These are phyloP conservation scores for Taiozyma sp. DNA, from an alignment of 1,139 yeast species.

Conservation along the genomic window DNA sequence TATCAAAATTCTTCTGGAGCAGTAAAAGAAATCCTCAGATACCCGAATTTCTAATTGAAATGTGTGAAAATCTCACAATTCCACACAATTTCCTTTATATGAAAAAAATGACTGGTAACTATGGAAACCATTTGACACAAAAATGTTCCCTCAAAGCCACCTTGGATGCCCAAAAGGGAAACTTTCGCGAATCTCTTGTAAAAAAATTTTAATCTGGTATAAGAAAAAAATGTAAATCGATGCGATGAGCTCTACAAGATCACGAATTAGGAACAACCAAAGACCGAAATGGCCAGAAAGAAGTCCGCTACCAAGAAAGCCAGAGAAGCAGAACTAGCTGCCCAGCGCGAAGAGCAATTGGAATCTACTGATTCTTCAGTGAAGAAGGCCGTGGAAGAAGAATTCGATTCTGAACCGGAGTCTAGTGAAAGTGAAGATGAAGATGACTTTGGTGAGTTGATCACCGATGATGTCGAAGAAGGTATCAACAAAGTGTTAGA, in stretches of 20 bases:
- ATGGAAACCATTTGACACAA: not conserved
- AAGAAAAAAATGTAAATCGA: not conserved
- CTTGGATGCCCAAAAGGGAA: too few species aligned
- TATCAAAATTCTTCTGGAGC: too few species aligned
- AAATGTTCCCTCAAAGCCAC: not conserved
- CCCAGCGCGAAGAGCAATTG: conserved; percentile 18
- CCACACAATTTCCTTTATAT: too few species aligned
- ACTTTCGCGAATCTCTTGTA: not conserved
- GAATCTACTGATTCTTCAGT: conserved; percentile 12
- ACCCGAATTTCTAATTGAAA: too few species aligned
- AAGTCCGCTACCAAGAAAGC: conserved; percentile 84
- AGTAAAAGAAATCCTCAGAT: too few species aligned
- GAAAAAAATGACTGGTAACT: not conserved
- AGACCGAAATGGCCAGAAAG: conserved; percentile 71
- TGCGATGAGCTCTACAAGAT: not conserved
- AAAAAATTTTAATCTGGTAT: not conserved
- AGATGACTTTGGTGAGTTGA: conserved; percentile 86
- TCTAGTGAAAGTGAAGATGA: conserved; percentile 58
- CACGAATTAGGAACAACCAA: not conserved
- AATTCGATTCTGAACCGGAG: conserved; percentile 24
- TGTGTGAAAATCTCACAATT: too few species aligned
- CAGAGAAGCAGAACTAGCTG: conserved; percentile 39
- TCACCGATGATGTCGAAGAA: conserved; percentile 80
- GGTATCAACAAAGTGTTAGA: conserved; percentile 71
- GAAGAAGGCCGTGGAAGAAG: conserved; percentile 20